A percentile compares a stretch with the other conserved stretches of the same genome.
These are phyloP conservation scores for Xylariaceae sp. DNA, from an alignment of 2,329 filamentous ascomycete species.

Conservation along the genomic window DNA sequence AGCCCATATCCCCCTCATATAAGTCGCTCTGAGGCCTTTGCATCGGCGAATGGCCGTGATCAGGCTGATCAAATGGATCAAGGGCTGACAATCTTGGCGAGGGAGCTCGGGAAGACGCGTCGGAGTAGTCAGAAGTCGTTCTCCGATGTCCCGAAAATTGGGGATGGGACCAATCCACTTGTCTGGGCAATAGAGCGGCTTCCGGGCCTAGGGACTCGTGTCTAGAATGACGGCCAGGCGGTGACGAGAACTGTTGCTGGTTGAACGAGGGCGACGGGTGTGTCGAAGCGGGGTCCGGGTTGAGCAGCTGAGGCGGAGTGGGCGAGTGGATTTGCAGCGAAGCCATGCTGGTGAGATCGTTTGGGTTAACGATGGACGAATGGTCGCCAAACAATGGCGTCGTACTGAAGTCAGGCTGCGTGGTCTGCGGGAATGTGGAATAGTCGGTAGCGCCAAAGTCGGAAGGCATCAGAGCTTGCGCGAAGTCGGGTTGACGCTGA, in stretches of 20 bases:
- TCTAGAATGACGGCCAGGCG: constrained; percentile 46
- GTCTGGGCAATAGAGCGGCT: constrained; percentile 50
- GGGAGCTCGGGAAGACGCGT: constrained; percentile 77
- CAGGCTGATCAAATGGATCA: constrained; percentile 71
- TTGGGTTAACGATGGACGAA: constrained; percentile 38
- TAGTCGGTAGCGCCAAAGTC: constrained; percentile 55
- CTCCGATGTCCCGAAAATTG: constrained; percentile 79
- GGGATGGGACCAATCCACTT: constrained; percentile 50
- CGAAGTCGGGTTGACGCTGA: constrained; percentile 41
- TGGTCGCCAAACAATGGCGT: constrained; percentile 50
- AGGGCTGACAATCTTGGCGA: constrained; percentile 76
- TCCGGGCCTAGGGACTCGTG: constrained; percentile 54
- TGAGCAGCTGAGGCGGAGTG: constrained; percentile 51
- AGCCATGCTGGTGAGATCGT: constrained; percentile 50
- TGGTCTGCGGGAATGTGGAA: constrained; percentile 56
- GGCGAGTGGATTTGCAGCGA: constrained; percentile 53
- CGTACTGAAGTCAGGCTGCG: constrained; percentile 53
- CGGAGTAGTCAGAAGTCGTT: constrained; percentile 79
- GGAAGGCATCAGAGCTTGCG: constrained; percentile 43
- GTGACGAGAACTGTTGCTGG: constrained; percentile 51
- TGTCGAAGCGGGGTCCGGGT: constrained; percentile 45
- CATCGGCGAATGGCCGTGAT: constrained; percentile 72
- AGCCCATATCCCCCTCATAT: constrained; percentile 71
- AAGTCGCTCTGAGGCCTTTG: constrained; percentile 68
- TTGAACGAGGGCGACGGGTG: constrained; percentile 55